Percentiles rank a stretch among this genome's conserved stretches.
Conservation (phyloP, 352 stramenopile species). For the Phytophthora pluvialis region DNA sequence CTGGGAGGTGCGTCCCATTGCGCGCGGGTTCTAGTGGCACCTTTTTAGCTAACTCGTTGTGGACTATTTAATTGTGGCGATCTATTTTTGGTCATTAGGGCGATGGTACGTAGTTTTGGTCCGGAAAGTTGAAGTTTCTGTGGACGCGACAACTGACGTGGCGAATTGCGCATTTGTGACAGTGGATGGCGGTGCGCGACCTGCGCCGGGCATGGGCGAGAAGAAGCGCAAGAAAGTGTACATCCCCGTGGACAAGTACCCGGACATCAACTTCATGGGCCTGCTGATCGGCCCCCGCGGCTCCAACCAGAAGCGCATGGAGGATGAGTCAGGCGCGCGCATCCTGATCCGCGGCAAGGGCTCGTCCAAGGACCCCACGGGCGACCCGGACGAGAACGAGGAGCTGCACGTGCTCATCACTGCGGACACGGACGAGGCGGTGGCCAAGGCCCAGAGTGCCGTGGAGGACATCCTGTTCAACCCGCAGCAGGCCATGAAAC, state of each 20-base stretch:
- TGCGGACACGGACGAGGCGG: conserved; percentile 89
- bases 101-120: conserved; percentile 44
- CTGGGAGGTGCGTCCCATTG: conserved; percentile 69
- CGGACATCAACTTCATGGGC: conserved; percentile 94
- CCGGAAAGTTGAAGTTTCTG: conserved; percentile 18
- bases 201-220: conserved; percentile 44
- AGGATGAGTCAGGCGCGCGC: conserved; percentile 89
- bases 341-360: conserved; percentile 93
- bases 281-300: conserved; percentile 91
- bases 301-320: conserved; percentile 93
- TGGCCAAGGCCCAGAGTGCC: conserved; percentile 85
- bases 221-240: conserved; percentile 93
- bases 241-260: conserved; percentile 92
- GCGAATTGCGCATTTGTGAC: not conserved
- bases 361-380: conserved; percentile 84
- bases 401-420: conserved; percentile 92
- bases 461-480: conserved; percentile 94
- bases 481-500: conserved; percentile 87
- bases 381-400: conserved; percentile 86
- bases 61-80: conserved; percentile 6
- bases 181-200: conserved; percentile 48
- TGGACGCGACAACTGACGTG: conserved; percentile 2
- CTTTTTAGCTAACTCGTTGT: conserved; percentile 21
- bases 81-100: conserved; percentile 42
- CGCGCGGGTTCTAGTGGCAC: not conserved